Evolutionary conservation across 2,329 filamentous ascomycete genomes (phyloP), one percentile per base, ranked within the genome.

Genomic region (Pyricularia grisea): DNA sequence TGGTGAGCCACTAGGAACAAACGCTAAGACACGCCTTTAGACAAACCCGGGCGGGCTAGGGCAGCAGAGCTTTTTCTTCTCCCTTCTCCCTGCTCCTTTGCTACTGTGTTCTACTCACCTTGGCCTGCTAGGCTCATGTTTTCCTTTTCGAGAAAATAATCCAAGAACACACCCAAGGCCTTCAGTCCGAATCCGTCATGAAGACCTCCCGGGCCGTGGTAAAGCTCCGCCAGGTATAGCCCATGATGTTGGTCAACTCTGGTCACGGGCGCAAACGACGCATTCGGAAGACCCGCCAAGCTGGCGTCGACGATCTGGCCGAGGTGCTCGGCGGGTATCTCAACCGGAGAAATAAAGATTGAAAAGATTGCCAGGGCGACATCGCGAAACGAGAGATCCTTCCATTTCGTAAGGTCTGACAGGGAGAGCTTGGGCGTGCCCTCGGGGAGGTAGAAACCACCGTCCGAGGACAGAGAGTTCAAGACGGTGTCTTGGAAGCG

Each of bases 251-350:
- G 65, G 20, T 55, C 42, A 55, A 55, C 20, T 31, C 65, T 20
- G 6, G 36, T 36, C 20, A 66, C 31, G 2, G 65, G 65, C n/a
- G 65, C 31, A 55, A 23, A 66, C 31, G 31, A 66, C 10, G 20
- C 20, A 36, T 31, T 42, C 65, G 23, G 31, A 23, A 31, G 2
- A 20, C 12, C 31, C 20, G 42, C 65, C 6, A 66, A 27, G 31
- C 65, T 66, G 65, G n/a, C 31, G 10, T 31, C 23, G 65, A 27
- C 30, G 11, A 66, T 25, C 27, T 23, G 31, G 31, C 31, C n/a
- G 31, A 66, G 65, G 30, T 66, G 31, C 3, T 66, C 31, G n/a
- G 65, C n/a, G 12, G 65, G 65, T 27, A 66, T 66, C 65, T 66
- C 65, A 25, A 20, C 17, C 7, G 65, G 65, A 36, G 31, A 36